Conservation (phyloP, 345 rosid genomes). For the Nasturtium officinale region DNA sequence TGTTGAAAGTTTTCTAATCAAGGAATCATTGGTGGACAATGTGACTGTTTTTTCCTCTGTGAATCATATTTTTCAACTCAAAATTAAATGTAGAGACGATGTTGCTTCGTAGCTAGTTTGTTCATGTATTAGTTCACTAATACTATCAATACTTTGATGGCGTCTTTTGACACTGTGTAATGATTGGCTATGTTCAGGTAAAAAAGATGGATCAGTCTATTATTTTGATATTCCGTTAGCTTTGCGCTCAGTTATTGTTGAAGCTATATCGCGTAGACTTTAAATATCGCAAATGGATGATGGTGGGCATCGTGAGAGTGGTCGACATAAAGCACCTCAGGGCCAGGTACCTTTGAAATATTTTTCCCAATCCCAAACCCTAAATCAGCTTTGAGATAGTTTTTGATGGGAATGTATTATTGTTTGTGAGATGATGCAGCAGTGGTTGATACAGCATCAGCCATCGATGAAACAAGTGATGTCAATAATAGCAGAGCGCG, state of each 20-base stretch:
- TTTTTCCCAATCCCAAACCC: not conserved
- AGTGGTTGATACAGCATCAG: slow-evolving; percentile 96
- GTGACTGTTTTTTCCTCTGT: not conserved
- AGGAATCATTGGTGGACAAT: not conserved
- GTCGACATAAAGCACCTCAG: slow-evolving; percentile 83
- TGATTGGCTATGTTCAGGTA: slow-evolving; percentile 28
- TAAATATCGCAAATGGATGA: slow-evolving; percentile 72
- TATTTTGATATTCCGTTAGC: slow-evolving; percentile 24
- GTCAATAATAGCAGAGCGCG: slow-evolving; percentile 94
- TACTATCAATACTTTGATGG: slow-evolving; percentile 11
- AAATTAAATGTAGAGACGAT: not conserved
- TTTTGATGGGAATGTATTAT: slow-evolving; percentile 26
- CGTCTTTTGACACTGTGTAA: slow-evolving; percentile 8
- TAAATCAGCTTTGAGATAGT: not conserved
- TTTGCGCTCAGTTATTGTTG: not conserved
- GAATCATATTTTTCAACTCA: not conserved
- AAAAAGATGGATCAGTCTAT: slow-evolving; percentile 27
- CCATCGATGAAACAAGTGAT: slow-evolving; percentile 99
- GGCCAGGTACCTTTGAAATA: slow-evolving; percentile 66
- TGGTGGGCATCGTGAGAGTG: slow-evolving; percentile 89
- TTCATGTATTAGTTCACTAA: not conserved
- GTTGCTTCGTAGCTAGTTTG: slow-evolving; percentile 1
- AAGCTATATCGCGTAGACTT: not conserved
- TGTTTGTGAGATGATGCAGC: slow-evolving; percentile 40
- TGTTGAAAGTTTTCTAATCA: not conserved